Evolutionary conservation across 202 grass and related monocot species (phyloP).

Genomic region (Sporobolus alterniflorus): DNA sequence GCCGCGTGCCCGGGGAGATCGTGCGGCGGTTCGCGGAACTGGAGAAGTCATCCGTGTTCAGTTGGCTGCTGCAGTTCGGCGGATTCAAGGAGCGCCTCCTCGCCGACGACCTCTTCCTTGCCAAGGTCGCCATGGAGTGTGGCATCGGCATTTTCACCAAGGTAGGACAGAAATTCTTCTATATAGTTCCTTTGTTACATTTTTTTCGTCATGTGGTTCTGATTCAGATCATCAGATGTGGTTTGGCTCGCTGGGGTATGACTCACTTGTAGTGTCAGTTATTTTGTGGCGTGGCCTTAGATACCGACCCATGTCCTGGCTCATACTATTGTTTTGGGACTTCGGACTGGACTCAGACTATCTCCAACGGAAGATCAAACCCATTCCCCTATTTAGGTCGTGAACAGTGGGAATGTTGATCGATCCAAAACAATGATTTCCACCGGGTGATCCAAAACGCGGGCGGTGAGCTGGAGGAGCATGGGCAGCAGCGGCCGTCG

Average conservation of each 20-base stretch:
- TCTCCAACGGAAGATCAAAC: too few relatives aligned
- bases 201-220: slow-evolving; percentile 11
- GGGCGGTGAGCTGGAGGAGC: too few relatives aligned
- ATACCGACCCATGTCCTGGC: slow-evolving; percentile 10
- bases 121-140: slow-evolving; percentile 94
- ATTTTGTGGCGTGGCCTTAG: slow-evolving; percentile 29
- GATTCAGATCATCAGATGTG: slow-evolving; percentile 36
- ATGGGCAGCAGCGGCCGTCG: too few relatives aligned
- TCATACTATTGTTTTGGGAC: slow-evolving; percentile 8
- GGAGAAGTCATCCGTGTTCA: slow-evolving; percentile 69
- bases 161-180: slow-evolving; percentile 23
- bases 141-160: slow-evolving; percentile 97
- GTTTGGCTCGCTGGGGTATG: slow-evolving; percentile 26
- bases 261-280: slow-evolving; percentile 8
- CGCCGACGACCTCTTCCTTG: slow-evolving; percentile 95
- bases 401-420: too few relatives aligned
- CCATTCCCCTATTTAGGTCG: too few relatives aligned
- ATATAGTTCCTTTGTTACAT: neutral
- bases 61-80: slow-evolving; percentile 89
- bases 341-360: slow-evolving; percentile 13
- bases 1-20: slow-evolving; percentile 72
- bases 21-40: slow-evolving; percentile 72
- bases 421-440: too few relatives aligned
- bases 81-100: slow-evolving; percentile 97
- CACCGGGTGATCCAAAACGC: too few relatives aligned